Base-by-base conservation (phyloP, 1,139 yeast genomes). In the Tardiomyces digboiensis region DNA sequence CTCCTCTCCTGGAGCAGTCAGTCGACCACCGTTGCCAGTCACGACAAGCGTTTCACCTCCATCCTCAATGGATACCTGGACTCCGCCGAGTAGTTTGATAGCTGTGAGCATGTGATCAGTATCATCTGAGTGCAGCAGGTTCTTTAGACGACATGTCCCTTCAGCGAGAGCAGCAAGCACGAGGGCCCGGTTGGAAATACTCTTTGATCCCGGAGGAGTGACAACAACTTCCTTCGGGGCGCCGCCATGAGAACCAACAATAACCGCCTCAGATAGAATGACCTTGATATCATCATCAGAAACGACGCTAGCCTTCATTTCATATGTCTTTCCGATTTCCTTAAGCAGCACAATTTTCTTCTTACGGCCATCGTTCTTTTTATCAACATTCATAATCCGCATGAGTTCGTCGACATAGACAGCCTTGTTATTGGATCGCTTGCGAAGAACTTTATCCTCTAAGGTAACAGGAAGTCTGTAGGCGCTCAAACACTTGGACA, bases 51-150 rank as follows among this genome's bases (percentile, higher is more conserved):
- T 83, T 51, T 96, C 96, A 55, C 87, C 88, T 51, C 85, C 89
- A 60, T 87, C 93, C 58, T 73, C 77, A 60, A 84, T 74, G 1
- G 81, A 64, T 40, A 91, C 82, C 39, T 75, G 73, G 0, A 97
- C 97, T 46, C 95, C 97, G 42, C 82, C 75, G 50, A 93, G 73
- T 29, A 75, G 71, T 29, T 81, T 66, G 44, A 93, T 84, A 2
- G 99, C 98, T 42, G 80, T 78, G 55, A 91, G 73, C 99, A 91
- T 91, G 59, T 86, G 91, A 53, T 84, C 88, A 14, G 97, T 91
- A 60, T 91, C 99, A 59, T 91, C 99, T 2, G 82, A 89, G 60
- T 91, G 97, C 47, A 91, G 75, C 57, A 91, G 70, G 64, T 91
- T 91, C 53, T 81, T 82, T 54, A 91, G 78, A 56, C 75, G 76